Base-by-base conservation (phyloP, 164 flowering plant genomes). In the Annona cherimola region DNA sequence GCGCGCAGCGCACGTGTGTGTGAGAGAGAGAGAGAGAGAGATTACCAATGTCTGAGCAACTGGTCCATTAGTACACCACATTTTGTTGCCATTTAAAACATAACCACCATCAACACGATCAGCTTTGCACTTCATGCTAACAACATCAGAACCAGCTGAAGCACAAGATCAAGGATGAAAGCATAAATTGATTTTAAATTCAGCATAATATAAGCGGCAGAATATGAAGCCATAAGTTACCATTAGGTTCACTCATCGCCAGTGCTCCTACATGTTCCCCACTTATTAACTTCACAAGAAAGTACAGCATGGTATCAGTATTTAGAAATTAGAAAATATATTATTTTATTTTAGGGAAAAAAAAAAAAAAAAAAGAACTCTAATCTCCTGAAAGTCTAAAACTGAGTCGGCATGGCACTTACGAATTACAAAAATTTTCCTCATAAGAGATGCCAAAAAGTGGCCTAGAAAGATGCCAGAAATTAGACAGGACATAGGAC, bases 31-130 rank as follows among this genome's bases (percentile, higher is more conserved):
- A 63, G 65, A 42, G 42, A 12, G 40, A 43, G 39, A 61, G 20
- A 4, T 41, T 84, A 93, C 97, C 96, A 96, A 75, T 63, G 97
- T 96, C 72, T 96, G 87, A 79, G 99, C 99, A 78, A 72, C 75
- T 26, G 98, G 95, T 43, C 99, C 98, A 78, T 96, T 93, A 9
- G 98, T 96, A 79, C 97, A 92, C 99, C 99, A 96, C 99, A 96
- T 96, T 81, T 96, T 96, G 84, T 93, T 96, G 69, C 99, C 99
- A 81, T 93, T 93, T 43, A 96, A 73, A 75, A 96, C 57, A 77
- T 92, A 96, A 66, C 98, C 98, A 5, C 96, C 98, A 78, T 92
- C 87, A 67, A 88, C 94, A 60, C 86, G 89, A 68, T 90, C 98
- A 83, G 98, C 98, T 84, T 85, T 93, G 87, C 98, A 93, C 76